Evolutionary conservation across 805 yeast genomes (phyloP), one percentile per base, ranked within the genome.

Genomic region (Candida loeiensis): DNA sequence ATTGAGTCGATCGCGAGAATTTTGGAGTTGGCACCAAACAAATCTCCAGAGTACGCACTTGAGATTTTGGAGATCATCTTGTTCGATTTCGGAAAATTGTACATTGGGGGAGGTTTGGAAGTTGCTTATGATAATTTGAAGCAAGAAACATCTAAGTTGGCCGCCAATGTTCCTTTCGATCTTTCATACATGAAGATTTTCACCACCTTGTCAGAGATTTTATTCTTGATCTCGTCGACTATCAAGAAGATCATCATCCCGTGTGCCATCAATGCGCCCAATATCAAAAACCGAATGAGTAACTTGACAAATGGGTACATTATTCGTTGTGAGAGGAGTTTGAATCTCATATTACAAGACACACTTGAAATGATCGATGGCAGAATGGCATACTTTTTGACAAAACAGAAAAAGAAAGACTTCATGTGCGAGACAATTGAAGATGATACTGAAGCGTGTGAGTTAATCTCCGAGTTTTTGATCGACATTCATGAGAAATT

Each of bases 161-260:
- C 46, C 22, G 51, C 58, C 9, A 44, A 45, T 1, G 54, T 51
- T 7, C 53, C 49, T 1, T 51, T 79, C 12, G 64, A 74, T 41
- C 66, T 84, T 34, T 55, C 62, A 5, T 76, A 71, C 48, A 55
- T 85, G 39, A 58, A 59, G 25, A 68, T 76, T 15, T 71, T 85
- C 43, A 66, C 76, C 20, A 55, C 66, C 7, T 70, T 80, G 4
- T 73, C 82, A 25, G 85, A 80, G 37, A 77, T 83, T 2, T 59
- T 86, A 20, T 77, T 73, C 47, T 62, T 88, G 37, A 61, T 87
- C 1, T 80, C 95, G 0, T 76, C 85, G 2, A 79, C 87, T 42
- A 79, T 84, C 37, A 82, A 85, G 53, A 79, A 83, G 14, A 80
- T 86, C 35, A 75, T 89, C 13, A 64, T 87, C 28, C 95, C 96